phyloP scores from a whole-genome alignment of 768 basidiomycete genomes.

The Zangia roseola region DNA sequence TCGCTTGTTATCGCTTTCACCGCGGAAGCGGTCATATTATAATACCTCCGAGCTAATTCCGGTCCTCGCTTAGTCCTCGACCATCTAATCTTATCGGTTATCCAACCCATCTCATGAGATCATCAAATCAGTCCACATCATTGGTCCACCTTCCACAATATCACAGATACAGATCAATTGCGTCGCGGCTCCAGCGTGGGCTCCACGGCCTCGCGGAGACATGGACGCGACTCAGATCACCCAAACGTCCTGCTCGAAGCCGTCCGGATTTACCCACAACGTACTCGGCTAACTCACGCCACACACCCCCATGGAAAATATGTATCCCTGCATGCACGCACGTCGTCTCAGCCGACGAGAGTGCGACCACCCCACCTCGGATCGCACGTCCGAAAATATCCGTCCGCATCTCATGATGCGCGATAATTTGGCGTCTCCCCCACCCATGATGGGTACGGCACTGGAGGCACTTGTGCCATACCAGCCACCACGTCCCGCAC shows the following conservation, averaged over 20 bases:
- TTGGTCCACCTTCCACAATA: slow-evolving; percentile 10
- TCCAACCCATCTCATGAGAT: slow-evolving; percentile 6
- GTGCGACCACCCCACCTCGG: slow-evolving; percentile 14
- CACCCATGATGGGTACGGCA: slow-evolving; percentile 24
- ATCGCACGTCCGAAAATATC: slow-evolving; percentile 16
- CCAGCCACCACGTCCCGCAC: slow-evolving; percentile 24
- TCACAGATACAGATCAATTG: slow-evolving; percentile 23
- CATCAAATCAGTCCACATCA: slow-evolving; percentile 17
- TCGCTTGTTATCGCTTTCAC: background rate
- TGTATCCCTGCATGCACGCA: slow-evolving; percentile 14
- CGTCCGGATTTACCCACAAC: slow-evolving; percentile 21
- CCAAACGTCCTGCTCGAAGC: slow-evolving; percentile 2
- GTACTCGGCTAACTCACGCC: slow-evolving; percentile 28
- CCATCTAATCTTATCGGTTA: slow-evolving; percentile 32
- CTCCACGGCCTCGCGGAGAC: slow-evolving; percentile 28
- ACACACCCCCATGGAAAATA: slow-evolving; percentile 14
- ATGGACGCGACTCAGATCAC: slow-evolving; percentile 14
- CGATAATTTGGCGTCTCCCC: background rate
- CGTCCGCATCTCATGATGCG: slow-evolving; percentile 3
- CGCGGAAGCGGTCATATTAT: background rate
- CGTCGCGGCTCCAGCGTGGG: slow-evolving; percentile 30
- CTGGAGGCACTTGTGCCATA: slow-evolving; percentile 17
- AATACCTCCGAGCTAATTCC: slow-evolving; percentile 7
- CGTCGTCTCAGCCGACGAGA: slow-evolving; percentile 18
- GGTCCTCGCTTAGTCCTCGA: slow-evolving; percentile 8